phyloP scores from a whole-genome alignment of 768 basidiomycete genomes.

The Tylopilus sp. region DNA sequence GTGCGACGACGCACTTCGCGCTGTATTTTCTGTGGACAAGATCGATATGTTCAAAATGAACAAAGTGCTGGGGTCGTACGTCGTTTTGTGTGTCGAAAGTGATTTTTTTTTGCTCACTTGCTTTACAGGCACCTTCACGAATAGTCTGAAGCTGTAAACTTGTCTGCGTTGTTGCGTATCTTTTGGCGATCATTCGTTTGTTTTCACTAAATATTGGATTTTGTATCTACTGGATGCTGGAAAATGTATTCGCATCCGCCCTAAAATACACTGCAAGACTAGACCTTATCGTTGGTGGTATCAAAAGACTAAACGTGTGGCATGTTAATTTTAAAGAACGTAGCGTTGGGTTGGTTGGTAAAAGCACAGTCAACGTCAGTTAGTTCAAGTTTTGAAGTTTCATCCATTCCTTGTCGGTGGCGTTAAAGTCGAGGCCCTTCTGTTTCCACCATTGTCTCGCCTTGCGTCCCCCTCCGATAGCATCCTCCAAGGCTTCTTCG shows the following conservation, averaged over 20 bases:
- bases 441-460: slow-evolving; percentile 78
- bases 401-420: slow-evolving; percentile 87
- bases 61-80: slow-evolving; percentile 78
- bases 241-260: slow-evolving; percentile 6
- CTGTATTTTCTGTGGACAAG: slow-evolving; percentile 76
- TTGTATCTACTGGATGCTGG: neutral
- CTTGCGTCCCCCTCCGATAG: slow-evolving; percentile 72
- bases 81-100: neutral
- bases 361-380: slow-evolving; percentile 8
- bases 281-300: neutral
- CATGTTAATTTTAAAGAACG: neutral
- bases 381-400: slow-evolving; percentile 74
- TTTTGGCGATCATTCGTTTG: neutral
- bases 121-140: slow-evolving; percentile 32
- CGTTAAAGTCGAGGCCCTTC: slow-evolving; percentile 80
- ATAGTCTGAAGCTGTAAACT: neutral
- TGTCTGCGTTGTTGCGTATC: slow-evolving; percentile 5
- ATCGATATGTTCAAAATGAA: slow-evolving; percentile 97
- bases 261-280: slow-evolving; percentile 7
- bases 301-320: neutral
- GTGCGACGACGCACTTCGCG: slow-evolving; percentile 69
- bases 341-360: neutral
- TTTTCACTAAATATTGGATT: neutral
- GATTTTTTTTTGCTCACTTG: neutral
- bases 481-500: slow-evolving; percentile 87